Conservation (phyloP, 345 rosid genomes). For the Conringia planisiliqua region DNA sequence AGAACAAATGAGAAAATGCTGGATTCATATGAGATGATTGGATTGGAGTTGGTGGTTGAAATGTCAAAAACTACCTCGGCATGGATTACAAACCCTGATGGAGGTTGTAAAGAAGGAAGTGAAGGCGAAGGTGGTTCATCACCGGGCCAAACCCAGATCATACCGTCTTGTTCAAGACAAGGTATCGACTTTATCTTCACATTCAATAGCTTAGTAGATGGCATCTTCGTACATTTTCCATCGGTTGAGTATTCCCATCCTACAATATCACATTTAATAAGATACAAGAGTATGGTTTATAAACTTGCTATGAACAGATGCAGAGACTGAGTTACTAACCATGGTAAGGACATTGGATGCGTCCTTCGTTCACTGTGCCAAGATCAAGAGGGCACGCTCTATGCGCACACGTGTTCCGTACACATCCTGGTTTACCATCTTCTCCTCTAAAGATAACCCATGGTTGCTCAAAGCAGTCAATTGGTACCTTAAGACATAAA, state of each 20-base stretch:
- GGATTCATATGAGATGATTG: neutral
- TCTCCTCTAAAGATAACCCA: slow-evolving; percentile 96
- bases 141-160: slow-evolving; percentile 99
- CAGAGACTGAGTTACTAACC: slow-evolving; percentile 50
- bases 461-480: slow-evolving; percentile 92
- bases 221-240: slow-evolving; percentile 95
- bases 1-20: neutral
- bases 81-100: slow-evolving; percentile 83
- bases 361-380: slow-evolving; percentile 89
- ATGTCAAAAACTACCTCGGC: slow-evolving; percentile 64
- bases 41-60: neutral
- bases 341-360: slow-evolving; percentile 94
- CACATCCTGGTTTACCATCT: slow-evolving; percentile 92
- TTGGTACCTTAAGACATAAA: slow-evolving; percentile 59
- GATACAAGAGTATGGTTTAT: neutral
- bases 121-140: slow-evolving; percentile 69
- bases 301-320: neutral
- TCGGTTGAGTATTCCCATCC: slow-evolving; percentile 98
- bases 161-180: slow-evolving; percentile 90
- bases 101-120: slow-evolving; percentile 78
- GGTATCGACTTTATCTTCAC: slow-evolving; percentile 78
- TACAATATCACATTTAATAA: slow-evolving; percentile 26
- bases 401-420: slow-evolving; percentile 91
- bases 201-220: slow-evolving; percentile 67
- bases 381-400: slow-evolving; percentile 98